Evolutionary conservation across 2,329 filamentous ascomycete genomes (phyloP).

Genomic region (Talaromyces amestolkiae): DNA sequence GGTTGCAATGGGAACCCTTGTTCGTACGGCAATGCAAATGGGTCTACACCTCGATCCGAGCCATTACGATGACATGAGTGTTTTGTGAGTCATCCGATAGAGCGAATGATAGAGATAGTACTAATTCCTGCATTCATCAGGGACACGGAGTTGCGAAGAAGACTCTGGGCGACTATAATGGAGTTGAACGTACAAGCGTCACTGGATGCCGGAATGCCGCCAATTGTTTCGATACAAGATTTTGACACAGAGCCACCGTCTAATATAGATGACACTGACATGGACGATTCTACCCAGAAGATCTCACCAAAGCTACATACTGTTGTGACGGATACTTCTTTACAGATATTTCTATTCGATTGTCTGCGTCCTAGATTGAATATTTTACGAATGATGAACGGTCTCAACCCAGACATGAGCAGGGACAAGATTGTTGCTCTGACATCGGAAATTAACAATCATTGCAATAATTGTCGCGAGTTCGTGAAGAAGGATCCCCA

Average conservation of each 20-base stretch:
- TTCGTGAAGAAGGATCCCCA: not conserved
- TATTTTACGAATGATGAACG: constrained; percentile 13
- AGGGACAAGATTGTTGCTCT: not conserved
- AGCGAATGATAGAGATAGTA: too few relatives aligned
- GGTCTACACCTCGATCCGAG: constrained; percentile 50
- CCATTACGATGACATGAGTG: constrained; percentile 33
- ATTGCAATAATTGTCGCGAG: not conserved
- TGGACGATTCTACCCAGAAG: not conserved
- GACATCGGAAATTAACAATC: not conserved
- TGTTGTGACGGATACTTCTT: constrained; percentile 5
- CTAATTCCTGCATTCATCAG: too few relatives aligned
- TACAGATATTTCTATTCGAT: constrained; percentile 1
- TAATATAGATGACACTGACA: constrained; percentile 48
- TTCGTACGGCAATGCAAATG: constrained; percentile 53
- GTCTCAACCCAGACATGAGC: not conserved
- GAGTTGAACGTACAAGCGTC: constrained; percentile 58
- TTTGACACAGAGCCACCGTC: constrained; percentile 51
- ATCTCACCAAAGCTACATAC: not conserved
- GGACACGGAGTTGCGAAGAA: constrained; percentile 49
- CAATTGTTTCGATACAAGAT: constrained; percentile 41
- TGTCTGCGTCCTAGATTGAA: constrained; percentile 4
- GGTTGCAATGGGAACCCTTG: constrained; percentile 49
- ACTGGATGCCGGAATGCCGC: constrained; percentile 55
- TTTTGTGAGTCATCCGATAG: constrained; percentile 25
- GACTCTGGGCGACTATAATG: constrained; percentile 57